Conservation (phyloP, 2,329 filamentous ascomycete genomes). For the Paecilomyces fulvus region DNA sequence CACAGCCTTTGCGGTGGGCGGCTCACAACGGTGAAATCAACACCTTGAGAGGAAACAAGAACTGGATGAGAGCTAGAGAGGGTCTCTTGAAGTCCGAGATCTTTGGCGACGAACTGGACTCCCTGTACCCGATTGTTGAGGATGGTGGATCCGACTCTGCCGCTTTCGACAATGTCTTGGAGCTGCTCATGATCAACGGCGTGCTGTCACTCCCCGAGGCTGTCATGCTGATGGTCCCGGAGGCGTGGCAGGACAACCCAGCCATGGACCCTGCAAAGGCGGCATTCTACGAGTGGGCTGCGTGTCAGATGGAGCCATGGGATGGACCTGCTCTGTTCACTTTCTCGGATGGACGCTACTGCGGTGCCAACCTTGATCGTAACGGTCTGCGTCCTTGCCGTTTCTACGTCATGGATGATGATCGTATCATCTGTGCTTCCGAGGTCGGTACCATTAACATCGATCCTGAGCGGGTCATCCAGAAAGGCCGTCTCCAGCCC, state of each 20-base stretch:
- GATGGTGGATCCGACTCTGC: constrained; percentile 95
- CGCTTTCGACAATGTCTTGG: constrained; percentile 93
- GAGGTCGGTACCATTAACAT: constrained; percentile 91
- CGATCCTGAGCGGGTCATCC: constrained; percentile 79
- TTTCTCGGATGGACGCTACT: constrained; percentile 93
- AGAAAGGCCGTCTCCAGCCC: constrained; percentile 89
- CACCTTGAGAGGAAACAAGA: constrained; percentile 94
- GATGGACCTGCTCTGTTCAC: constrained; percentile 95
- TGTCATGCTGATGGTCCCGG: constrained; percentile 97
- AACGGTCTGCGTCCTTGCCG: constrained; percentile 92
- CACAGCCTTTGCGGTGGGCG: constrained; percentile 90
- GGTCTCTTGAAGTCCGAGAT: constrained; percentile 88
- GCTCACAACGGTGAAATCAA: constrained; percentile 99
- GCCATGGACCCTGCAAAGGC: constrained; percentile 91
- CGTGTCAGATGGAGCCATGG: constrained; percentile 98
- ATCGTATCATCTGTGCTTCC: constrained; percentile 93
- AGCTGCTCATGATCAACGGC: constrained; percentile 89
- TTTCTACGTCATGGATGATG: constrained; percentile 94
- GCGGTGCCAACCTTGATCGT: constrained; percentile 90
- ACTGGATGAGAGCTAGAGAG: constrained; percentile 97
- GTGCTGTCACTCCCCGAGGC: constrained; percentile 91
- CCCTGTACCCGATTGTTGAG: constrained; percentile 88
- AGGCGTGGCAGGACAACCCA: constrained; percentile 92
- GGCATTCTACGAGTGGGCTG: constrained; percentile 97
- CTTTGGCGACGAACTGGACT: constrained; percentile 85